Evolutionary conservation across 768 basidiomycete species (phyloP), one percentile per base, ranked within the genome.

Genomic region (Termitomyces sp.): DNA sequence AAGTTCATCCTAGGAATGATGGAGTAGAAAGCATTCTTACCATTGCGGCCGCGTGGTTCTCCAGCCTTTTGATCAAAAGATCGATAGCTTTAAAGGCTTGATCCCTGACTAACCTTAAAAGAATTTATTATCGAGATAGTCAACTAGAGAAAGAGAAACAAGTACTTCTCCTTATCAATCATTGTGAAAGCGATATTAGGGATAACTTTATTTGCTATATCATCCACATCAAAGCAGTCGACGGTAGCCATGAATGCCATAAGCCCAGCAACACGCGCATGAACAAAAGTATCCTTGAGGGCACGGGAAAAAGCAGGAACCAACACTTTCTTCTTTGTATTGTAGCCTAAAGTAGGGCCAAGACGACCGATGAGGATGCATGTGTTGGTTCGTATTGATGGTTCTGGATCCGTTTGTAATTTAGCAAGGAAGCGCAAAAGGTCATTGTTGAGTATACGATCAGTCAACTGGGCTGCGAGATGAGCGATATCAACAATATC

Each of bases 191-290:
- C 80, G 73, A 98, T 85, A 64, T 84, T 89, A 0, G 96, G 95
- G 20, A 99, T 86, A 0, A 98, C 96, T 69, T 90, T 95, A 3
- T 81, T 83, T 0, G 96, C 96, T 24, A 98, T 71, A 58, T 98
- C 97, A 57, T 97, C 92, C 15, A 84, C 72, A 55, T 92, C 94
- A 65, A 91, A 98, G 63, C 90, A 90, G 40, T 97, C 95, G 24
- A 89, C 84, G 0, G 93, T 94, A 5, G 96, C 95, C 88, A 94
- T 97, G 65, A 98, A 88, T 22, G 94, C 92, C 93, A 95, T 95
- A 39, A 98, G 72, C 0, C 94, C 96, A 0, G 97, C 96, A 1
- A 96, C 93, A 44, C 97, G 81, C 4, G 94, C 89, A 71, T 96
- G 96, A 0, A 96, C 88, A 71, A 98, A 98, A 0, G 85, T 73